phyloP scores from a whole-genome alignment of 2,329 filamentous ascomycete genomes.

The Aspergillus pseudoviridinutans region DNA sequence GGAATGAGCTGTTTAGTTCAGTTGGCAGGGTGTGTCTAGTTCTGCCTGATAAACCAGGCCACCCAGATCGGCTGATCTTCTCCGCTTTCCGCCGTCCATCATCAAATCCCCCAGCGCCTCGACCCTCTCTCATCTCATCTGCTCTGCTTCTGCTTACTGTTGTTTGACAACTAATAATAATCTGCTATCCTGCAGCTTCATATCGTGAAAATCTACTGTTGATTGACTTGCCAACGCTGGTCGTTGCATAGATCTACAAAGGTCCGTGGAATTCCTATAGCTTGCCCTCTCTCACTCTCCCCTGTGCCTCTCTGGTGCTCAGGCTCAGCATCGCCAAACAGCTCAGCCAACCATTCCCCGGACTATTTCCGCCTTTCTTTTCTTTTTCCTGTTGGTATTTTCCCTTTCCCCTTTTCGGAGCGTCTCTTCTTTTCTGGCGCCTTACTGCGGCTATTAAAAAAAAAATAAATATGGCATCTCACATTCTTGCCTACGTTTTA shows the following conservation, averaged over 20 bases:
- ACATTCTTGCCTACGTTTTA: conserved; percentile 1
- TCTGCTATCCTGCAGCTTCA: neutral
- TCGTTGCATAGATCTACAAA: neutral
- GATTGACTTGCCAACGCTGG: neutral
- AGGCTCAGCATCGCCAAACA: neutral
- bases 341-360: neutral
- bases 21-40: too few species aligned
- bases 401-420: neutral
- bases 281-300: neutral
- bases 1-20: too few species aligned
- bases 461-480: neutral
- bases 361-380: neutral
- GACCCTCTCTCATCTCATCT: neutral
- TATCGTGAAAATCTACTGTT: neutral
- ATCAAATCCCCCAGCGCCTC: neutral
- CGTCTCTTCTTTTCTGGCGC: neutral
- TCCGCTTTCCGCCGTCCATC: neutral
- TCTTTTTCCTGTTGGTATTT: neutral
- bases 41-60: neutral
- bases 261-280: neutral
- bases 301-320: neutral
- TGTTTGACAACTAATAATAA: neutral
- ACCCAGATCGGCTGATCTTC: neutral
- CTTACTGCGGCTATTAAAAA: neutral
- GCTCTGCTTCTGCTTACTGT: neutral